Evolutionary conservation across 768 basidiomycete genomes (phyloP).

Genomic region (Chiua virens): DNA sequence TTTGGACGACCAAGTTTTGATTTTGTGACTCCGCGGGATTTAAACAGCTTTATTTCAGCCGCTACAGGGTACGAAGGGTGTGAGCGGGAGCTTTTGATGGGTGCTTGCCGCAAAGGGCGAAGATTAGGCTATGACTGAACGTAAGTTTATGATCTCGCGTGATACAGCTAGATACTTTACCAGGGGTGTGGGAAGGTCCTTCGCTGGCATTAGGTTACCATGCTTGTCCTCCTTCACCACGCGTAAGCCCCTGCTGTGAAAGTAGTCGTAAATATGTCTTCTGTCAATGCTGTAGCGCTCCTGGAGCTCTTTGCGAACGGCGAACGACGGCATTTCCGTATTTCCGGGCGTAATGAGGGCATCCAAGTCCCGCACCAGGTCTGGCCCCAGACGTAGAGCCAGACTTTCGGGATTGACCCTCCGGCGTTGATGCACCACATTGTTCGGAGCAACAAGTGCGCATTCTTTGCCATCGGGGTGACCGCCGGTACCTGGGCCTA

Average conservation of each 20-base stretch:
- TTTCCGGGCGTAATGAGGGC: slow-evolving; percentile 67
- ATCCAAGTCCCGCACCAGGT: slow-evolving; percentile 70
- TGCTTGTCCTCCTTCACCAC: slow-evolving; percentile 67
- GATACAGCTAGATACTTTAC: slow-evolving; percentile 14
- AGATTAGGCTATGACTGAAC: slow-evolving; percentile 27
- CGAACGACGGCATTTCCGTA: slow-evolving; percentile 73
- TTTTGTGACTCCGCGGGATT: slow-evolving; percentile 31
- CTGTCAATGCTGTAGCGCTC: slow-evolving; percentile 69
- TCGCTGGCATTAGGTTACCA: slow-evolving; percentile 42
- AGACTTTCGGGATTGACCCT: slow-evolving; percentile 69
- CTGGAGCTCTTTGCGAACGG: slow-evolving; percentile 68
- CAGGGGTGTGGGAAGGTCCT: slow-evolving; percentile 20
- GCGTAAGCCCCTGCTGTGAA: slow-evolving; percentile 61
- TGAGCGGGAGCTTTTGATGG: slow-evolving; percentile 16
- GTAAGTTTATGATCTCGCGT: slow-evolving; percentile 14
- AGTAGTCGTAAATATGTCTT: slow-evolving; percentile 78
- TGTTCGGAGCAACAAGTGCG: not conserved
- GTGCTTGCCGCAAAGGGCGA: slow-evolving; percentile 30
- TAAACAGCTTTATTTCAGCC: slow-evolving; percentile 16
- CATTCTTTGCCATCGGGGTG: slow-evolving; percentile 4
- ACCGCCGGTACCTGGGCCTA: slow-evolving; percentile 16
- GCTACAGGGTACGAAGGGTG: slow-evolving; percentile 17
- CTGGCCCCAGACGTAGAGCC: slow-evolving; percentile 63
- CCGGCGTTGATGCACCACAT: slow-evolving; percentile 33
- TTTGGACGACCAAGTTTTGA: slow-evolving; percentile 32